These are phyloP conservation scores for Haplosporangium sp. DNA, from an alignment of 371 early-diverging fungal species.

Conservation along the genomic window DNA sequence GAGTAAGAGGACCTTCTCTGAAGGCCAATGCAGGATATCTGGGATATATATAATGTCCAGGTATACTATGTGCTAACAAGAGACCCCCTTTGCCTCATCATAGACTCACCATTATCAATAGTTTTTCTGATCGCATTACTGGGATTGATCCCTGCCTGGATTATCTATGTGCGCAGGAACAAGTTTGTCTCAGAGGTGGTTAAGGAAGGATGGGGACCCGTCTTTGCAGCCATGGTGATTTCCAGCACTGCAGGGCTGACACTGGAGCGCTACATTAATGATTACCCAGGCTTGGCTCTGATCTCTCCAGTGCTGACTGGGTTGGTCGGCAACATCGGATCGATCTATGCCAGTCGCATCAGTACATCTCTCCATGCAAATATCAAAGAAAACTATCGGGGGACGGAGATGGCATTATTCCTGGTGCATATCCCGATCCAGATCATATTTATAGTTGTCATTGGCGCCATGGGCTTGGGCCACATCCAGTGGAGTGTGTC, in stretches of 20 bases:
- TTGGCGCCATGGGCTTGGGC: conserved; percentile 67
- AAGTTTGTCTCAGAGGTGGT: conserved; percentile 72
- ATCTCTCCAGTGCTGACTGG: conserved; percentile 81
- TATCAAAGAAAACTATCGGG: conserved; percentile 62
- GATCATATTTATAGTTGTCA: conserved; percentile 69
- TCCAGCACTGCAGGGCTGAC: conserved; percentile 84
- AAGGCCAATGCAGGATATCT: too few relatives aligned
- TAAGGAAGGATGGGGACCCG: conserved; percentile 81
- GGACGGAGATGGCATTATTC: conserved; percentile 69
- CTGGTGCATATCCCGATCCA: conserved; percentile 81
- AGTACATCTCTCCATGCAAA: conserved; percentile 81
- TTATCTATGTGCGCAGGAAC: conserved; percentile 66
- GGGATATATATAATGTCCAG: too few relatives aligned
- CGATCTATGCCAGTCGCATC: conserved; percentile 85
- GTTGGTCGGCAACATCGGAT: conserved; percentile 83
- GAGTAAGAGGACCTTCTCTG: conserved; percentile 49
- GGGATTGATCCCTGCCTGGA: conserved; percentile 64
- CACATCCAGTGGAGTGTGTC: conserved; percentile 46
- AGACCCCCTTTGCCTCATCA: neutral
- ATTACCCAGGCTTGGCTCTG: conserved; percentile 81
- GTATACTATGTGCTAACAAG: too few relatives aligned
- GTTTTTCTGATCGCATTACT: conserved; percentile 60
- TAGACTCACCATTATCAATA: conserved; percentile 61
- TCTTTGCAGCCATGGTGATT: conserved; percentile 82
- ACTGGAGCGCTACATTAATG: conserved; percentile 77